Base-by-base conservation (phyloP, 495 filamentous ascomycete species). In the Podospora tetraspora region DNA sequence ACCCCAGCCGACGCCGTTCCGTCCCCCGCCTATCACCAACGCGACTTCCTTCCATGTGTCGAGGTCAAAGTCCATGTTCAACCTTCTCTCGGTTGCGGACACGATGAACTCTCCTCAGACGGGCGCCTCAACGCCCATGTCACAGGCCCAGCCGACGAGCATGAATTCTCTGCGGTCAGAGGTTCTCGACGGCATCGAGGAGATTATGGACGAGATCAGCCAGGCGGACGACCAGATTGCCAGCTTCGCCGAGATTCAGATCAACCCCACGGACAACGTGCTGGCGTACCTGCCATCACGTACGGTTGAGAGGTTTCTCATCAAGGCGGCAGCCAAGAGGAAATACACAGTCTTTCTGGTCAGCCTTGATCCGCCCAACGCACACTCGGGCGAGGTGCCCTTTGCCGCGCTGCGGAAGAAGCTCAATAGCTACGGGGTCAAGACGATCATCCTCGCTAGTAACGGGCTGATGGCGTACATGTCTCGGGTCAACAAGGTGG, bases 401-500 rank as follows among this genome's bases (percentile, higher is more conserved):
- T 80, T 82, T 61, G 77, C 78, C 10, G 78, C 84, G 5, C 89
- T 96, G 78, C 82, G 88, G 63, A 96, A 93, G 74, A 86, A 91
- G 11, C 82, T 97, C 64, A 89, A 88, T 43, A 84, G 85, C 19
- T 85, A 88, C 13, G 93, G 93, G 62, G 89, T 96, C 63, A 91
- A 87, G 10, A 90, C 94, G 34, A 89, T 96, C 68, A 82, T 91
- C 29, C 89, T 96, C 52, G 89, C 93, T 23, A 92, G 93, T 76
- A 90, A 91, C 12, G 90, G 91, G 13, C 86, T 95, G 52, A 94
- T 92, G 79, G 93, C 93, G 7, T 87, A 97, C 66, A 97, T 97
- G 90, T 90, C 94, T 0, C 87, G 89, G 63, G 91, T 96, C 73
- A 96, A 94, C 82, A 97, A 97, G 82, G 93, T 97, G 68, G 91